Base-by-base conservation (phyloP, 2,329 filamentous ascomycete species). In the Aureobasidium sp. region DNA sequence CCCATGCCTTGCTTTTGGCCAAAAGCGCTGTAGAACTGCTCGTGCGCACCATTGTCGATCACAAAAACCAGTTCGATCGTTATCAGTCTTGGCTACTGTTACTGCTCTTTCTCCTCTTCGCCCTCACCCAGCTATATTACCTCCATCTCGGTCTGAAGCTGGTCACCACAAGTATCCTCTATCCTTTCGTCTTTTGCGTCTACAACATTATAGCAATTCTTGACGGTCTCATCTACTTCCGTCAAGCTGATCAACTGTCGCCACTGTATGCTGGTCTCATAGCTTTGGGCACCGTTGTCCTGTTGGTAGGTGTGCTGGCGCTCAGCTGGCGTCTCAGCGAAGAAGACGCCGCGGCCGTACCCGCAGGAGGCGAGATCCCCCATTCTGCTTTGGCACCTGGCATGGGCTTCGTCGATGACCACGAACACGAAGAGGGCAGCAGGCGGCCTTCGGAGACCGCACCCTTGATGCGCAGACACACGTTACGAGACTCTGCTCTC, bases 131-230 rank as follows among this genome's bases (percentile, higher is more conserved):
- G 75, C 83, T 99, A 6, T 99, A 96, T 76, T 97, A 95, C 74
- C 84, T 99, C 64, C 94, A 99, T 72, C 85, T 90, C 47, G 94
- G 94, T 59, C 82, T 99, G 65, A 96, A 96, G 75, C 82, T 99
- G 58, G 91, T 95, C 74, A 97, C 92, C 60, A 97, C 94, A 24
- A 96, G 91, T 69, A 88, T 97, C 64, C 81, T 99, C 67, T 99
- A 99, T 75, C 94, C 94, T 5, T 87, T 97, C 68, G 92, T 97
- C 42, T 99, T 99, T 76, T 99, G 94, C 81, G 85, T 97, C 66
- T 99, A 97, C 81, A 99, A 99, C 80, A 96, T 99, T 70, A 92
- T 97, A 70, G 94, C 94, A 67, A 99, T 99, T 68, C 80, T 97
- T 67, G 94, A 99, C 75, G 94, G 94, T 35, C 81, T 99, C 67